Conservation (phyloP, 106 monocot species). For the Xerophyta viscosa region DNA sequence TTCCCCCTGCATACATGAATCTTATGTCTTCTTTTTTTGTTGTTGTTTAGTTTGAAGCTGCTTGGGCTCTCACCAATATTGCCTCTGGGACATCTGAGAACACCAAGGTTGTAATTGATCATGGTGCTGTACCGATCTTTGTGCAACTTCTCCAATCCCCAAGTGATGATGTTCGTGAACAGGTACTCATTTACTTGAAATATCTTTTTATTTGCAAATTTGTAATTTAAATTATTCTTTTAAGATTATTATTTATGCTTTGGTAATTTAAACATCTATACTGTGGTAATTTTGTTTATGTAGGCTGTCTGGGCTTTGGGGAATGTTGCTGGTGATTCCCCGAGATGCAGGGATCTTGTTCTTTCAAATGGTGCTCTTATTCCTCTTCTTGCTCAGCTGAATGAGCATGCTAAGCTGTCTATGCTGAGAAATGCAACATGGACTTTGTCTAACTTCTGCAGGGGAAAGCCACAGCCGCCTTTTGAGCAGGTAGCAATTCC, state of each 20-base stretch:
- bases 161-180: conserved; percentile 44
- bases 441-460: conserved; percentile 47
- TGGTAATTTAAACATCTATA: no score
- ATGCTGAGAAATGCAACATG: conserved; percentile 55
- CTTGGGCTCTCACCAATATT: conserved; percentile 44
- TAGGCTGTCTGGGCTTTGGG: conserved; percentile 50
- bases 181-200: conserved; percentile 12
- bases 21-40: neutral
- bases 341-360: conserved; percentile 42
- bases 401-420: conserved; percentile 44
- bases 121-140: conserved; percentile 48
- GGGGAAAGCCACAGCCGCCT: conserved; percentile 32
- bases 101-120: conserved; percentile 47
- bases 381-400: conserved; percentile 29
- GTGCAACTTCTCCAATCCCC: conserved; percentile 34
- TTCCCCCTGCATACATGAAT: neutral
- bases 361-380: conserved; percentile 36
- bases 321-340: conserved; percentile 53
- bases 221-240: no score
- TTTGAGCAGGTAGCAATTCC: conserved; percentile 53
- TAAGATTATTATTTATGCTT: no score
- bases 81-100: conserved; percentile 44
- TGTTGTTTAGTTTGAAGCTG: conserved; percentile 52
- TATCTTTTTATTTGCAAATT: no score
- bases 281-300: no score